Evolutionary conservation across 495 filamentous ascomycete species (phyloP).

Genomic region (Elasticomyces elasticus): DNA sequence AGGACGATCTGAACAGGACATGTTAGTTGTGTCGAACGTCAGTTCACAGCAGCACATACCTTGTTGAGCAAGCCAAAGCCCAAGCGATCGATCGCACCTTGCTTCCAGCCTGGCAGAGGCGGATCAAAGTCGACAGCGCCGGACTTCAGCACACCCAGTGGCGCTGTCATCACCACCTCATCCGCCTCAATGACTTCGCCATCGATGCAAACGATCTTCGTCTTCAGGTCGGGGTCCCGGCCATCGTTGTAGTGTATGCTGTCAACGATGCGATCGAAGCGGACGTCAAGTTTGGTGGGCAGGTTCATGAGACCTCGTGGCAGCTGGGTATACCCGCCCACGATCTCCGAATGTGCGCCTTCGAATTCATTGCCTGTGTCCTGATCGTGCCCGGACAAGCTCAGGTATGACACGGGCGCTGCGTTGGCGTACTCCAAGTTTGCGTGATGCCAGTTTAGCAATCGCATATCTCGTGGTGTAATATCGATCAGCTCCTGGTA

Average conservation of each 20-base stretch:
- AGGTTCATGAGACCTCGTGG: conserved; percentile 68
- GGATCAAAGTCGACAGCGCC: conserved; percentile 67
- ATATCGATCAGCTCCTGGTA: conserved; percentile 77
- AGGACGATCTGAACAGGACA: conserved; percentile 53
- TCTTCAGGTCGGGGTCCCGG: conserved; percentile 19
- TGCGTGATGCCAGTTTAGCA: conserved; percentile 97
- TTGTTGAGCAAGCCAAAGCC: conserved; percentile 96
- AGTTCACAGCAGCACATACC: conserved; percentile 21
- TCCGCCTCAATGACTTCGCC: conserved; percentile 72
- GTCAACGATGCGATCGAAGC: conserved; percentile 56
- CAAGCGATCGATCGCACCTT: conserved; percentile 68
- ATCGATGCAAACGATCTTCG: conserved; percentile 66
- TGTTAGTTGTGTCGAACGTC: conserved; percentile 8
- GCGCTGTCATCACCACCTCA: conserved; percentile 75
- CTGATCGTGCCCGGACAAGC: conserved; percentile 88
- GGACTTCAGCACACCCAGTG: conserved; percentile 81
- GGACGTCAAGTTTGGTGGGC: conserved; percentile 71
- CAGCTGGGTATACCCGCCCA: conserved; percentile 87
- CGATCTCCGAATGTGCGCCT: conserved; percentile 80
- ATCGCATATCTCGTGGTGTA: conserved; percentile 71
- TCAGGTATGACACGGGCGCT: conserved; percentile 71
- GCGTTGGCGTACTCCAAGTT: conserved; percentile 98
- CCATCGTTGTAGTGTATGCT: conserved; percentile 55
- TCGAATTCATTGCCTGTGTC: conserved; percentile 97
- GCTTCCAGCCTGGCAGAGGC: conserved; percentile 76